Evolutionary conservation across 2,329 filamentous ascomycete species (phyloP).

Genomic region (Cercospora beticola): DNA sequence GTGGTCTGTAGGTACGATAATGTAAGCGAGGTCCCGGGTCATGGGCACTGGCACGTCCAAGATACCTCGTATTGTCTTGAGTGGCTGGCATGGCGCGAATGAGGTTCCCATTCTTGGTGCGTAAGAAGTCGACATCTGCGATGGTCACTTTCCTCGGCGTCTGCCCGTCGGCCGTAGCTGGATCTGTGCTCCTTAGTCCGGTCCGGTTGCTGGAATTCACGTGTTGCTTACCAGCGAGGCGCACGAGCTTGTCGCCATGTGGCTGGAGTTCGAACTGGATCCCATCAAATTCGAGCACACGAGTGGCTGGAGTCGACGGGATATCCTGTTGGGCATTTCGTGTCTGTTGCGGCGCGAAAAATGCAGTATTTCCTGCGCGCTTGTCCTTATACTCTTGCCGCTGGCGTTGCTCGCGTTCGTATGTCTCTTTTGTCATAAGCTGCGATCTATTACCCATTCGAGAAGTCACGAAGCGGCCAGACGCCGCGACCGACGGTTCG

Average conservation of each 20-base stretch:
- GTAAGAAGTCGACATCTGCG: slow-evolving; percentile 76
- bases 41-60: background rate
- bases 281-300: slow-evolving; percentile 69
- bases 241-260: slow-evolving; percentile 79
- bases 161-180: slow-evolving; percentile 36
- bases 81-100: slow-evolving; percentile 53
- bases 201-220: background rate
- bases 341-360: background rate
- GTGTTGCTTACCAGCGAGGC: slow-evolving; percentile 63
- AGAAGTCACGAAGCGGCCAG: slow-evolving; percentile 65
- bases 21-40: slow-evolving; percentile 6
- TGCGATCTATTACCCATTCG: slow-evolving; percentile 71
- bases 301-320: slow-evolving; percentile 23
- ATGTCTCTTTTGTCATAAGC: slow-evolving; percentile 77
- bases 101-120: slow-evolving; percentile 85
- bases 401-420: slow-evolving; percentile 66
- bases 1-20: slow-evolving; percentile 15
- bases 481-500: slow-evolving; percentile 29
- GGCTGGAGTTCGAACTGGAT: slow-evolving; percentile 71
- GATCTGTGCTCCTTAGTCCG: slow-evolving; percentile 26
- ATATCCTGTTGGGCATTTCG: background rate
- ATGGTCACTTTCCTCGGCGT: slow-evolving; percentile 74
- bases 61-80: slow-evolving; percentile 5
- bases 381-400: slow-evolving; percentile 48
- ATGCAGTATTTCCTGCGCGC: background rate